A percentile compares a stretch with the other conserved stretches of the same genome.
Evolutionary conservation across 139 green algal species (phyloP).

Genomic region (Chlorella vulgaris): DNA sequence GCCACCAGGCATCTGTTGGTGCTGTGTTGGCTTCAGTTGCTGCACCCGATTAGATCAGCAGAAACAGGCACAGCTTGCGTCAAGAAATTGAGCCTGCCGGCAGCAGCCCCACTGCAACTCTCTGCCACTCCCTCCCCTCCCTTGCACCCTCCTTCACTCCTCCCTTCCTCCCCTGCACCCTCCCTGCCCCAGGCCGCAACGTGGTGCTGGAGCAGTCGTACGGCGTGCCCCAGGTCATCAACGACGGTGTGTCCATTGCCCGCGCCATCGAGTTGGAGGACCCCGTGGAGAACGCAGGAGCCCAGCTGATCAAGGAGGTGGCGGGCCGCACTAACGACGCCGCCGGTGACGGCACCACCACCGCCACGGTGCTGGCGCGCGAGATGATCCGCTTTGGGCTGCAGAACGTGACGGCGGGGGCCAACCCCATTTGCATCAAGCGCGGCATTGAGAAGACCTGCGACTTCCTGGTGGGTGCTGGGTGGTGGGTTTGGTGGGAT

Average conservation of each 20-base stretch:
- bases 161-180: background rate
- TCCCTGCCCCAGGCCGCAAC: slow-evolving; percentile 85
- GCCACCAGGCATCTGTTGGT: too few relatives aligned
- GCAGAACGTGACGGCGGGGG: slow-evolving; percentile 86
- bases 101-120: background rate
- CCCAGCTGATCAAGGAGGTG: slow-evolving; percentile 98
- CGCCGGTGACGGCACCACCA: slow-evolving; percentile 97
- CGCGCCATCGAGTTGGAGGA: slow-evolving; percentile 95
- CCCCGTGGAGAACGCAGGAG: slow-evolving; percentile 95
- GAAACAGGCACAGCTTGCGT: too few relatives aligned
- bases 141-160: background rate
- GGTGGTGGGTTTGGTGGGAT: background rate
- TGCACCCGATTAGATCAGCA: too few relatives aligned
- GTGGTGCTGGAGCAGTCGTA: slow-evolving; percentile 97
- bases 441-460: slow-evolving; percentile 96
- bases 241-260: slow-evolving; percentile 97
- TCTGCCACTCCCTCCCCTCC: background rate
- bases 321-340: slow-evolving; percentile 96
- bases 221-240: slow-evolving; percentile 95
- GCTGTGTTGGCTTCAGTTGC: too few relatives aligned
- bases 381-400: slow-evolving; percentile 96
- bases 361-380: slow-evolving; percentile 91
- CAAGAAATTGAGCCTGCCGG: too few relatives aligned
- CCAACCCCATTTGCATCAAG: slow-evolving; percentile 97
- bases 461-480: slow-evolving; percentile 70